Conservation (phyloP, 192 early-diverging fungal genomes). For the Umbelopsis sp. region DNA sequence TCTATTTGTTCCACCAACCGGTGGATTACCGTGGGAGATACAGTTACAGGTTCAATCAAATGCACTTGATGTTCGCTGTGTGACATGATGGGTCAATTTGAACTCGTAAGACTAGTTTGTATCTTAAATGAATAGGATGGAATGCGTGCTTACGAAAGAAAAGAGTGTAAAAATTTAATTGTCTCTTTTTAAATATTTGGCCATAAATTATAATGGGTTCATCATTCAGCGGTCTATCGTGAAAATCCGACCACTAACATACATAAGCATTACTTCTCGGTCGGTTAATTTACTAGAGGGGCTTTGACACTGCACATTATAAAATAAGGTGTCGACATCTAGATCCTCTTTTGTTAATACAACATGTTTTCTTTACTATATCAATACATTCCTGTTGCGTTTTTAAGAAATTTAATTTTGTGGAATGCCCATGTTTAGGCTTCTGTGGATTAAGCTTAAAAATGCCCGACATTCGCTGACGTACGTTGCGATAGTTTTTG, state of each 20-base stretch:
- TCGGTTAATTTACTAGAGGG: background rate
- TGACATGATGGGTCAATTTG: background rate
- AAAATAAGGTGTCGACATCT: background rate
- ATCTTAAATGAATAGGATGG: too few relatives aligned
- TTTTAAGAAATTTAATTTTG: background rate
- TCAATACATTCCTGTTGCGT: background rate
- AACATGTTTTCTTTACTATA: background rate
- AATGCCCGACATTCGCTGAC: background rate
- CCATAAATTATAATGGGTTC: too few relatives aligned
- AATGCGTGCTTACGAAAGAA: too few relatives aligned
- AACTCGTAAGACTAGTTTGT: background rate
- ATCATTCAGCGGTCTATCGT: too few relatives aligned
- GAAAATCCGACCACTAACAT: too few relatives aligned
- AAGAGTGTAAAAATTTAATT: too few relatives aligned
- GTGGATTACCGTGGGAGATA: background rate
- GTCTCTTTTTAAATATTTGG: too few relatives aligned
- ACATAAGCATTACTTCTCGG: too few relatives aligned
- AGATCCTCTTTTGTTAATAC: background rate
- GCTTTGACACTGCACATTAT: background rate
- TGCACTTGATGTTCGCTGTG: background rate
- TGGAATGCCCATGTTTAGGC: background rate
- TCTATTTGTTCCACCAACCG: background rate
- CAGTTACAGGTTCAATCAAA: background rate
- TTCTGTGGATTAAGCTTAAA: background rate
- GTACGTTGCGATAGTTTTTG: background rate